phyloP scores from a whole-genome alignment of 2,329 filamentous ascomycete genomes.

The Epichloe gansuensis region DNA sequence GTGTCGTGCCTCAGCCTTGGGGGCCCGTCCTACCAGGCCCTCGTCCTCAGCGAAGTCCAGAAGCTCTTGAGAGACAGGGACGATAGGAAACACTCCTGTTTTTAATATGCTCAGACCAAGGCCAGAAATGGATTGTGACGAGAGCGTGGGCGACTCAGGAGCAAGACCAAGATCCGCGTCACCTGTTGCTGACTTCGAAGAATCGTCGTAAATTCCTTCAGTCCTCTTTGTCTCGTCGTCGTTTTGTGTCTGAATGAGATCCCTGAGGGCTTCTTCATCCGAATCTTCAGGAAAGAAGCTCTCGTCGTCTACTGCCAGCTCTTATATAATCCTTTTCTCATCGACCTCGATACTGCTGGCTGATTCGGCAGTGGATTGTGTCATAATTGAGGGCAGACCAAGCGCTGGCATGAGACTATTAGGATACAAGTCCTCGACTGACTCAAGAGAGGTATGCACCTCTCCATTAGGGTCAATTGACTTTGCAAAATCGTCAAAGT shows the following conservation, averaged over 20 bases:
- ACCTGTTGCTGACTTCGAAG: neutral
- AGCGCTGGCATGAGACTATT: conserved; percentile 43
- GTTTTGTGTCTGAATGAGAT: conserved; percentile 11
- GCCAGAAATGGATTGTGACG: conserved; percentile 15
- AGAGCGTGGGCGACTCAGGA: neutral
- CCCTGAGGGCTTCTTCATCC: conserved; percentile 34
- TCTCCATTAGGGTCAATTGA: conserved; percentile 36
- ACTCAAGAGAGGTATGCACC: conserved; percentile 68
- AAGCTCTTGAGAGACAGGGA: conserved; percentile 26
- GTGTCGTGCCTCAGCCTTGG: conserved; percentile 2
- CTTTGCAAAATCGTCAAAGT: conserved; percentile 55
- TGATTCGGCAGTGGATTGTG: conserved; percentile 15
- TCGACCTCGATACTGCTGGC: conserved; percentile 50
- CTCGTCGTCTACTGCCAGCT: conserved; percentile 34
- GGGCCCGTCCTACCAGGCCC: conserved; percentile 17
- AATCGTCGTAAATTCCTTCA: neutral
- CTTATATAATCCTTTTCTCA: conserved; percentile 40
- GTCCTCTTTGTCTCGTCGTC: neutral
- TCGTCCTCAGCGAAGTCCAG: conserved; percentile 28
- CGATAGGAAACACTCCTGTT: conserved; percentile 21
- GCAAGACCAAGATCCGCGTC: neutral
- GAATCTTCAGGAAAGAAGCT: conserved; percentile 38
- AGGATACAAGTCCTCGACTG: conserved; percentile 77
- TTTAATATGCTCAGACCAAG: conserved; percentile 30
- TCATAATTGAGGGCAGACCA: conserved; percentile 31